Conservation (phyloP, 768 basidiomycete species). For the Panaeolus cyanescens region DNA sequence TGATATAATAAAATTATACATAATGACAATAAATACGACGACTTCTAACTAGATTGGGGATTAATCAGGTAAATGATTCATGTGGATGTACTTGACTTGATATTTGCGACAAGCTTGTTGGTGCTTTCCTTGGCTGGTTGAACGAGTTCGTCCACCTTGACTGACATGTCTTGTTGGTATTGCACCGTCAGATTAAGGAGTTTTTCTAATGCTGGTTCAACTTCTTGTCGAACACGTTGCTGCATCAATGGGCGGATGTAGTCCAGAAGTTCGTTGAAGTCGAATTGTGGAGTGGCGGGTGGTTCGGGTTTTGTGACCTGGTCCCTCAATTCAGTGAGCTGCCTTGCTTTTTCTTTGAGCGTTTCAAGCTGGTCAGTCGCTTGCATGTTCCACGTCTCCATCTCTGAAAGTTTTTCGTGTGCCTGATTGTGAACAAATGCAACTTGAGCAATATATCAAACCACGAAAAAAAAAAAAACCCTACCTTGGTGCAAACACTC, state of each 20-base stretch:
- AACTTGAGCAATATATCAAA: not conserved
- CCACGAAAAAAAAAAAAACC: not conserved
- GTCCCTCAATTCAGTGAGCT: slow-evolving; percentile 9
- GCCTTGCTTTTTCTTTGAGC: slow-evolving; percentile 24
- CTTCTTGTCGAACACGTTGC: not conserved
- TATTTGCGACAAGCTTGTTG: not conserved
- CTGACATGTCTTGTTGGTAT: not conserved
- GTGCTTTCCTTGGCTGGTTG: not conserved
- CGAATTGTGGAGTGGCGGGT: not conserved
- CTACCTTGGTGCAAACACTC: slow-evolving; percentile 18
- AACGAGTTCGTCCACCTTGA: not conserved
- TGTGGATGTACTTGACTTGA: too few species aligned
- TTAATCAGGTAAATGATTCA: too few species aligned
- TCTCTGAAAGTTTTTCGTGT: slow-evolving; percentile 11
- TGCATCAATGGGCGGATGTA: not conserved
- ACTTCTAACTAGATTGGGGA: too few species aligned
- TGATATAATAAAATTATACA: too few species aligned
- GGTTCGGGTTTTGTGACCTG: not conserved
- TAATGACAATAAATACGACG: too few species aligned
- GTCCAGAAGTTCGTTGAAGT: not conserved
- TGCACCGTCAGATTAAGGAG: not conserved
- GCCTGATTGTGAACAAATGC: slow-evolving; percentile 12
- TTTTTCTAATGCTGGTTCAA: not conserved
- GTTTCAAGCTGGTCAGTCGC: slow-evolving; percentile 21
- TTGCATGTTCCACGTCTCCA: slow-evolving; percentile 21